Base-by-base conservation (phyloP, 345 rosid species). In the Kandelia obovata region DNA sequence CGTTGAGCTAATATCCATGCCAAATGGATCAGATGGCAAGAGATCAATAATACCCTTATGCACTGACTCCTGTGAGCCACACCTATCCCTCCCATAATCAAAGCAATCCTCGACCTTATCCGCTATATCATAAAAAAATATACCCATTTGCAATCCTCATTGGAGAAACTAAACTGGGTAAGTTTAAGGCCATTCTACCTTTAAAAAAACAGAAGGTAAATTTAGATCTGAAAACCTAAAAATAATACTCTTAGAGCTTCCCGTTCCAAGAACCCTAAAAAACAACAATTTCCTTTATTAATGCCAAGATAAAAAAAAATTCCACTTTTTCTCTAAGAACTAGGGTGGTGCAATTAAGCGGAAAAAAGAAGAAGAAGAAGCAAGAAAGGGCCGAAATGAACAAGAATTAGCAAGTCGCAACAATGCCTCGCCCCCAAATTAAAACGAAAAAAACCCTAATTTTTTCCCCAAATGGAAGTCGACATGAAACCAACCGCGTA, bases 11-110 rank as follows among this genome's bases (percentile, higher is more conserved):
- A 95, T 88, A 71, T 92, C 94, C 96, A 89, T 89, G 52, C 89
- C 98, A 66, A 95, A 95, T 1, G 99, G 99, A 92, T 92, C 99
- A 1, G 92, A 82, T 0, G 96, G 96, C 86, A 92, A 75, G 80
- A 90, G 81, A 76, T 92, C 99, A 61, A 95, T 80, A 71, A 95
- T 86, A 68, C 90, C 96, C 55, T 79, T 80, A 31, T 92, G 85
- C 78, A 85, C 79, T 7, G 93, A 78, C 43, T 89, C 96, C 73
- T 86, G 96, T 16, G 89, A 79, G 71, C 81, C 83, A 47, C 80
- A 73, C 58, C 76, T 68, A 63, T 79, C 87, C 52, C 78, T 83
- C 47, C 86, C 92, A 76, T 80, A 85, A 72, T 91, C 89, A 69
- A 87, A 87, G 70, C 79, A 73, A 76, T 78, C 88, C 66, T 84